Base-by-base conservation (phyloP, 768 basidiomycete genomes). In the Infundibulicybe gibba region DNA sequence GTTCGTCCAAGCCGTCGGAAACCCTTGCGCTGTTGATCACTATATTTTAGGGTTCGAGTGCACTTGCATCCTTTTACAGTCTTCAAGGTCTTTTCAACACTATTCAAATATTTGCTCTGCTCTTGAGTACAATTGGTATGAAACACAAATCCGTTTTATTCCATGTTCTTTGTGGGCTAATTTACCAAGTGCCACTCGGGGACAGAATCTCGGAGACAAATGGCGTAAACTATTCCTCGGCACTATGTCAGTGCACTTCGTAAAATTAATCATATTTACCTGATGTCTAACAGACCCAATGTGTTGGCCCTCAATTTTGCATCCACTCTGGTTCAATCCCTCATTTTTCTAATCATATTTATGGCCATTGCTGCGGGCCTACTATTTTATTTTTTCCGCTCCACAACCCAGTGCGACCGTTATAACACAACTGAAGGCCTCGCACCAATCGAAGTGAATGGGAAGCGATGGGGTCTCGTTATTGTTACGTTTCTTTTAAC, bases 281-380 rank as follows among this genome's bases (percentile, higher is more conserved):
- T 42, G 4, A 47, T 30, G 12, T 49, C 13, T 6, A 40, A 14
- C 40, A 85, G 87, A 49, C 88, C 88, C 3, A 87, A 88, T 50
- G 57, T 88, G 15, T 66, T 90, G 32, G 87, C 87, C 9, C 67
- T 90, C 44, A 89, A 90, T 58, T 82, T 91, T 48, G 81, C 79
- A 0, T 72, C 82, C 1, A 76, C 79, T 5, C 64, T 83, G 14
- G 65, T 75, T 12, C 73, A 80, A 56, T 82, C 85, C 0, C 63
- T 88, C 5, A 53, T 84, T 19, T 78, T 83, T 52, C 72, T 92
- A 17, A 46, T 77, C 17, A 59, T 83, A 31, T 77, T 87, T 51
- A 77, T 85, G 67, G 47, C 61, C 31, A 57, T 88, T 31, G 67
- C 81, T 25, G 63, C 76, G 3, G 58, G 67, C 15, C 67, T 85